Base-by-base conservation (phyloP, 1,139 yeast species). In the Arxiozyma telluris region DNA sequence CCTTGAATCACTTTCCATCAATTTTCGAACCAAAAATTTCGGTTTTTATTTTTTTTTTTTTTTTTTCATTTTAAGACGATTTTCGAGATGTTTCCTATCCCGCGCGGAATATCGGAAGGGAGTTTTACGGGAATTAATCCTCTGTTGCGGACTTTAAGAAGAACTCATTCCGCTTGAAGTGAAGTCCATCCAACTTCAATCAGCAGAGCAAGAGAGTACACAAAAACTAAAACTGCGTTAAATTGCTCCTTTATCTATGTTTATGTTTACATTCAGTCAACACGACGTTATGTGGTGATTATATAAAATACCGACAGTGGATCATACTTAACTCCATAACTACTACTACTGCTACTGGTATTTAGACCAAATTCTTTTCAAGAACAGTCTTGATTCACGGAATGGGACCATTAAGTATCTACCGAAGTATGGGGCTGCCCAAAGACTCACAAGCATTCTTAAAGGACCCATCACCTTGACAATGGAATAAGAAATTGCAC, bases 401-500 rank as follows among this genome's bases (percentile, higher is more conserved):
- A 65, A 58, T 41, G 68, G 65, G 15, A 53, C n/a, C 17, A 62
- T 47, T 12, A 66, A 45, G 53, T 61, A 58, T 46, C 55, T 62
- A 1, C 68, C 66, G 46, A 65, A 48, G 44, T 59, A 62, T 25
- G 72, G 71, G 6, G 72, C 71, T n/a, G 61, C 67, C 68, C 71
- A 66, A 2, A 68, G 53, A 54, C 70, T 66, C 9, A 64, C n/a
- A 34, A 65, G 49, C 1, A 68, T 61, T 53, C 72, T 57, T 1
- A 61, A 41, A 0, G 72, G 71, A 23, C 68, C 69, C 6, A 68
- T 49, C 8, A 73, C 64, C 65, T 89, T 91, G 27, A 89, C 93
- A 12, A 87, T 71, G 1, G 88, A 90, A 65, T 86, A 91, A 0
- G 97, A 84, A 50, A 88, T 81, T 0, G 96, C 96, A n/a, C 97